Evolutionary conservation across 139 green algal species (phyloP).

Genomic region (Closterium sp.): DNA sequence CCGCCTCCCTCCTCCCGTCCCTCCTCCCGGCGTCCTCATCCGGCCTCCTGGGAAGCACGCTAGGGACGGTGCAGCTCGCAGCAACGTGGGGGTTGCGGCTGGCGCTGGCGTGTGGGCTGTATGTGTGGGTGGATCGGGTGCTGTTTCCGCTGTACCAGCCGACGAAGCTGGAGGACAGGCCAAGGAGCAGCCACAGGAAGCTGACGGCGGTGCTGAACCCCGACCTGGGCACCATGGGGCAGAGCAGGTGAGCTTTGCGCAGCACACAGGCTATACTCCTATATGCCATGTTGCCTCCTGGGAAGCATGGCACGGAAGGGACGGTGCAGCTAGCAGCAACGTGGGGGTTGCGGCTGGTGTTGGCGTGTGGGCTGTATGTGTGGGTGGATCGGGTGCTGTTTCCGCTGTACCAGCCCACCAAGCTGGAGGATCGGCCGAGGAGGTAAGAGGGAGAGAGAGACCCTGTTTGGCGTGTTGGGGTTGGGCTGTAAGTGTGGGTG

Average conservation of each 20-base stretch:
- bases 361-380: background rate
- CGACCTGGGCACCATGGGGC: background rate
- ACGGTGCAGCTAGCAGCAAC: background rate
- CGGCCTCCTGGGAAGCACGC: background rate
- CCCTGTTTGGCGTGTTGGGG: background rate
- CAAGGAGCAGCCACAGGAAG: background rate
- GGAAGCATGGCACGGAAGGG: too few species aligned
- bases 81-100: background rate
- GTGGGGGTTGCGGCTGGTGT: background rate
- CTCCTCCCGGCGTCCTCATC: background rate
- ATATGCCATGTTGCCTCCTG: too few species aligned
- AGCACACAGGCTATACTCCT: too few species aligned
- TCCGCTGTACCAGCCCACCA: background rate
- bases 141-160: background rate
- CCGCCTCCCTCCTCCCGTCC: background rate
- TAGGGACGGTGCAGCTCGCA: background rate
- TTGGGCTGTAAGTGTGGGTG: background rate
- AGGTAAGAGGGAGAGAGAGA: background rate
- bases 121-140: background rate
- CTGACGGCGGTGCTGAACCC: background rate
- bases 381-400: background rate
- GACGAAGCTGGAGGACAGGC: background rate
- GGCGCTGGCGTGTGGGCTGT: background rate
- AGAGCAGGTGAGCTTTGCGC: constrained; percentile 12
- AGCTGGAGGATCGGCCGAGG: background rate